These are phyloP conservation scores for Chlorella sp. DNA, from an alignment of 139 green algal species.

Conservation along the genomic window DNA sequence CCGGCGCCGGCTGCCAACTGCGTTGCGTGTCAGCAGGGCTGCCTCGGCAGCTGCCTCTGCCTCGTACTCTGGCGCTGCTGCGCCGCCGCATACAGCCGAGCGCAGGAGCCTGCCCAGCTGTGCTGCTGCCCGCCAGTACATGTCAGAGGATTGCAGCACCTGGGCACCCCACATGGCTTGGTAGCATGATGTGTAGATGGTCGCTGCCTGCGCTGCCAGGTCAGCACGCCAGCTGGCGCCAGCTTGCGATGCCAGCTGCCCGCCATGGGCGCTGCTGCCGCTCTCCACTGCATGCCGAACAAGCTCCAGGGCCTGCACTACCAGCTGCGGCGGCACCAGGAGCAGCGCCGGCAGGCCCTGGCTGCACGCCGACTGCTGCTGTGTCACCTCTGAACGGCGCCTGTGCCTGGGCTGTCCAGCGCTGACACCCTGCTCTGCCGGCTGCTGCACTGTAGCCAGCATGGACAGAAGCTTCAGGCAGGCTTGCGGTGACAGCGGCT, in stretches of 20 bases:
- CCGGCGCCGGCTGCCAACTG: neutral
- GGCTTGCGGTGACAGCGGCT: constrained; percentile 2
- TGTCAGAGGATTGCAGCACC: constrained; percentile 25
- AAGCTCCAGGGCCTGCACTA: constrained; percentile 4
- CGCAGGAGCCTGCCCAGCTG: constrained; percentile 18
- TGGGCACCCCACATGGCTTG: constrained; percentile 28
- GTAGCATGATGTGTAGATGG: constrained; percentile 20
- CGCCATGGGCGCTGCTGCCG: neutral
- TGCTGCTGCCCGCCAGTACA: neutral
- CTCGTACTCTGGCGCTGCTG: neutral
- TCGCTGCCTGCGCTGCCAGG: neutral
- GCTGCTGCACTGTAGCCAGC: neutral
- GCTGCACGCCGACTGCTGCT: neutral
- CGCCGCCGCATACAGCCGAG: neutral
- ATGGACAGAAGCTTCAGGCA: constrained; percentile 16
- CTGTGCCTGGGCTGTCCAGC: no score
- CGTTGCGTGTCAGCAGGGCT: constrained; percentile 3
- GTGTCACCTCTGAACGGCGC: neutral
- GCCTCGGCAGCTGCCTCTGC: constrained; percentile 19
- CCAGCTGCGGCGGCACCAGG: constrained; percentile 32
- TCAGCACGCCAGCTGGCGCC: neutral
- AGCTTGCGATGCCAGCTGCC: neutral
- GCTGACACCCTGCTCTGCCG: neutral
- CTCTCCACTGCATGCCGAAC: constrained; percentile 9
- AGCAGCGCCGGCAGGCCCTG: neutral